These are phyloP conservation scores for Microdochium nivale DNA, from an alignment of 2,329 filamentous ascomycete genomes.

Conservation along the genomic window DNA sequence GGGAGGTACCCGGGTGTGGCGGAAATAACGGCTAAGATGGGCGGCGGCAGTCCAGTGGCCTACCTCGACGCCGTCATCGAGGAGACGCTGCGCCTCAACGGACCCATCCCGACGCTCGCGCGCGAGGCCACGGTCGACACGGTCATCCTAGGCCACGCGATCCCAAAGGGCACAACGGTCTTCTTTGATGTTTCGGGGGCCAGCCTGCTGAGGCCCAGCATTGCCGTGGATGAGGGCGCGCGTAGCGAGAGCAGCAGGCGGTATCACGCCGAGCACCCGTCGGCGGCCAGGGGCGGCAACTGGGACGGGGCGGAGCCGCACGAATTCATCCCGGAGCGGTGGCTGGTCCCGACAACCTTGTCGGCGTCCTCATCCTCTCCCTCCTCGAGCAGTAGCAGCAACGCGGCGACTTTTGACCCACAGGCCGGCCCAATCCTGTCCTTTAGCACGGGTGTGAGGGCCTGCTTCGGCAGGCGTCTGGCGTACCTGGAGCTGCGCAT, in stretches of 20 bases:
- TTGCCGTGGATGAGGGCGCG: slow-evolving; percentile 3
- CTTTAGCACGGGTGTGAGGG: slow-evolving; percentile 5
- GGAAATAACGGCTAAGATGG: not conserved
- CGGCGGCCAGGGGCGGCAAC: not conserved
- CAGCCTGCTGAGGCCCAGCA: not conserved
- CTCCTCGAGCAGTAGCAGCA: not conserved
- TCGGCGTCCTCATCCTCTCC: too few relatives aligned
- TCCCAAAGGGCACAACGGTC: slow-evolving; percentile 4
- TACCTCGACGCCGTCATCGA: slow-evolving; percentile 2
- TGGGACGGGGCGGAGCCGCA: slow-evolving; percentile 4
- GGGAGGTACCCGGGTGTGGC: not conserved
- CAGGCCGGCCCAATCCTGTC: slow-evolving; percentile 6
- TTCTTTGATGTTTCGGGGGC: not conserved
- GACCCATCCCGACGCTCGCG: not conserved
- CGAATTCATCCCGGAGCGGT: slow-evolving; percentile 6
- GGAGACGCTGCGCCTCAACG: slow-evolving; percentile 1
- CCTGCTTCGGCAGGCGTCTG: slow-evolving; percentile 9
- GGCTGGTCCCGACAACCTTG: not conserved
- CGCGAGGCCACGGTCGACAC: slow-evolving; percentile 2
- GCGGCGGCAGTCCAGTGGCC: not conserved
- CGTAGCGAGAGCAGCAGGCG: slow-evolving; percentile 5
- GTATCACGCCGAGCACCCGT: not conserved
- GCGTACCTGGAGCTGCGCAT: slow-evolving; percentile 19
- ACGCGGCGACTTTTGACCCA: slow-evolving; percentile 3
- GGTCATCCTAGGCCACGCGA: slow-evolving; percentile 1